These are phyloP conservation scores for Helicostylum pulchrum DNA, from an alignment of 192 early-diverging fungal species.

Conservation along the genomic window DNA sequence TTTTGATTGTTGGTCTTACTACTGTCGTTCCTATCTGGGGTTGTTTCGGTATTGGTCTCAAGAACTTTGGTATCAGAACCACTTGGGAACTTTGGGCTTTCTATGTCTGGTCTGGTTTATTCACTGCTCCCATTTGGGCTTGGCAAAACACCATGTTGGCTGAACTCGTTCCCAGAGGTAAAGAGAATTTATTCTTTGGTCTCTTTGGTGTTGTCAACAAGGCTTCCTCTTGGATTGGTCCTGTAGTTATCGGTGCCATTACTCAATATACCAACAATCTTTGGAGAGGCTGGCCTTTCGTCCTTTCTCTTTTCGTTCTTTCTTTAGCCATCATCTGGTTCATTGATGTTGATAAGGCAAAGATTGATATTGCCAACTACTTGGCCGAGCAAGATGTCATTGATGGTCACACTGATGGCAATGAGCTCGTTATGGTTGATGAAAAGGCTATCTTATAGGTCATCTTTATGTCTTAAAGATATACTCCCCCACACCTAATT, in stretches of 20 bases:
- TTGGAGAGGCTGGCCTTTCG: conserved; percentile 54
- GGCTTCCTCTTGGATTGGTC: conserved; percentile 71
- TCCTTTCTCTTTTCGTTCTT: conserved; percentile 52
- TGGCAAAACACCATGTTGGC: conserved; percentile 63
- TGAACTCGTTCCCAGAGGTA: conserved; percentile 61
- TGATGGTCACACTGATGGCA: not conserved
- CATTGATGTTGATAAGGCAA: conserved; percentile 57
- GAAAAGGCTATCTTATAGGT: not conserved
- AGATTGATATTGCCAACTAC: conserved; percentile 45
- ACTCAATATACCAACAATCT: conserved; percentile 48
- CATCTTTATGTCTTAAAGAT: no score
- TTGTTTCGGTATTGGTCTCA: conserved; percentile 56
- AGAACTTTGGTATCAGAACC: conserved; percentile 48
- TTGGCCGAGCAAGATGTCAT: conserved; percentile 9
- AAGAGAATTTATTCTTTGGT: conserved; percentile 68
- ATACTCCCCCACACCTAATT: no score
- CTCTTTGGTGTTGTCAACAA: conserved; percentile 73
- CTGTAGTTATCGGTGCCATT: conserved; percentile 66
- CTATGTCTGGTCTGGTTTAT: conserved; percentile 57
- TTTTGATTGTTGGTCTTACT: conserved; percentile 49
- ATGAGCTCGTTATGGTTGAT: conserved; percentile 8
- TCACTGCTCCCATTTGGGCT: conserved; percentile 55
- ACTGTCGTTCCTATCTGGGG: conserved; percentile 60
- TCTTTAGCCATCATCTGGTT: conserved; percentile 49
- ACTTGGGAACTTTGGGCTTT: conserved; percentile 58